These are phyloP conservation scores for Oemleria cerasiformis DNA, from an alignment of 306 rosid genomes.

Conservation along the genomic window DNA sequence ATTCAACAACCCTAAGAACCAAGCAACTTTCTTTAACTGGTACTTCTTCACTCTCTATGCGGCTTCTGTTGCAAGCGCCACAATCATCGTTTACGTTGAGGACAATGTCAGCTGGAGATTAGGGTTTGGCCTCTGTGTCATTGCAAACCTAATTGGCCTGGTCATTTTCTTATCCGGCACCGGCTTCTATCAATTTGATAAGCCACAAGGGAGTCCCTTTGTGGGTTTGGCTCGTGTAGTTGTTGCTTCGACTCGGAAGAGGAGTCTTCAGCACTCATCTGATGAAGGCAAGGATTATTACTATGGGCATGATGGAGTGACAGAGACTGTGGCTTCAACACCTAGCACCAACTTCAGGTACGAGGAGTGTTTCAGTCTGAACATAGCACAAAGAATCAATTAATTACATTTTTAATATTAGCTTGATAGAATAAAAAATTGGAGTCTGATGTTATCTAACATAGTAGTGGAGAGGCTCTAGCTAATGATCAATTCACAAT, in stretches of 20 bases:
- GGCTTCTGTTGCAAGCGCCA: slow-evolving; percentile 15
- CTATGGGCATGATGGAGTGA: slow-evolving; percentile 10
- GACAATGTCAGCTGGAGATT: slow-evolving; percentile 41
- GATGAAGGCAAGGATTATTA: slow-evolving; percentile 28
- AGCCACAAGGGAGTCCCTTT: slow-evolving; percentile 35
- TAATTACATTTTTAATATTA: background rate
- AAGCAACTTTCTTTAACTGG: slow-evolving; percentile 42
- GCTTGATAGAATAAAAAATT: no score
- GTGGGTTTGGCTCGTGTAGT: slow-evolving; percentile 35
- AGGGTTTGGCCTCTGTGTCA: slow-evolving; percentile 41
- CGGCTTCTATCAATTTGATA: slow-evolving; percentile 30
- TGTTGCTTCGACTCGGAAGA: slow-evolving; percentile 39
- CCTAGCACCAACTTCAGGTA: slow-evolving; percentile 50
- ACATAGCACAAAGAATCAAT: no score
- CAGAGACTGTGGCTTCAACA: slow-evolving; percentile 6
- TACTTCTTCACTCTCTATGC: slow-evolving; percentile 31
- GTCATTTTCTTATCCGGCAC: slow-evolving; percentile 32
- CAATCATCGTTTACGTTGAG: slow-evolving; percentile 40
- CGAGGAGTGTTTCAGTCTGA: background rate
- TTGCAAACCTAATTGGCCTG: slow-evolving; percentile 19
- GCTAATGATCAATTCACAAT: no score
- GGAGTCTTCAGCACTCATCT: slow-evolving; percentile 28
- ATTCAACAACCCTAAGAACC: slow-evolving; percentile 34
- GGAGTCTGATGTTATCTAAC: background rate
- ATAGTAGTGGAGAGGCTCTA: no score